Evolutionary conservation across 2,329 filamentous ascomycete genomes (phyloP).

Genomic region (Cercospora zeina): DNA sequence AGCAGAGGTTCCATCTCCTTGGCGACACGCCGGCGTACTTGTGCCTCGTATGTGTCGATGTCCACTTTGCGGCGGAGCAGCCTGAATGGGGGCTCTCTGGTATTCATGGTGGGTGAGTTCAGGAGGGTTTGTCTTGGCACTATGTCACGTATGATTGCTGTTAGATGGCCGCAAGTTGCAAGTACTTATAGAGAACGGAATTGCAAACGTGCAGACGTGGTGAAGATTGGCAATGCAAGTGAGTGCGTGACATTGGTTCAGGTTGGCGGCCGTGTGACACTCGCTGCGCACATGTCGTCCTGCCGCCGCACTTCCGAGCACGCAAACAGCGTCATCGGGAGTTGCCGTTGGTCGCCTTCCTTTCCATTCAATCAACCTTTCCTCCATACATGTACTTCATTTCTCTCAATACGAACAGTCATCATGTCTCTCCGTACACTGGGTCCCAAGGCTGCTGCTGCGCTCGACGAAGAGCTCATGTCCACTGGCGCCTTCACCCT

Average conservation of each 20-base stretch:
- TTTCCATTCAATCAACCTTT: not conserved
- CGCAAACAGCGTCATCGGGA: slow-evolving; percentile 4
- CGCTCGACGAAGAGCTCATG: slow-evolving; percentile 94
- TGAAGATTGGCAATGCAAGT: not conserved
- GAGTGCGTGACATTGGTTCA: not conserved
- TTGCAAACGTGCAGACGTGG: not conserved
- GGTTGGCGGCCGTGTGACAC: not conserved
- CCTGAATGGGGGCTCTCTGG: not conserved
- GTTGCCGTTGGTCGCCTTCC: not conserved
- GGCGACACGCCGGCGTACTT: not conserved
- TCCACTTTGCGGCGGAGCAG: not conserved
- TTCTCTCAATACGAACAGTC: not conserved
- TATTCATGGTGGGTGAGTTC: not conserved
- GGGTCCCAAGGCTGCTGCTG: slow-evolving; percentile 80
- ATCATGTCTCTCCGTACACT: slow-evolving; percentile 58
- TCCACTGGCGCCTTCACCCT: slow-evolving; percentile 82
- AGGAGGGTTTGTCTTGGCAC: not conserved
- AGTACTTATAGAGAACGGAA: no score
- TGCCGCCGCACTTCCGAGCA: slow-evolving; percentile 4
- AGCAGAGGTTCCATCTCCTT: not conserved
- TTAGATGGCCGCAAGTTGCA: fast-evolving
- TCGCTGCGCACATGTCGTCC: not conserved
- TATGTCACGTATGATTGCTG: not conserved
- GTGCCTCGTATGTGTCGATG: not conserved
- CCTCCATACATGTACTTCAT: not conserved